phyloP scores from a whole-genome alignment of 1,284 basidiomycete genomes.

The Neolentinus lepideus region DNA sequence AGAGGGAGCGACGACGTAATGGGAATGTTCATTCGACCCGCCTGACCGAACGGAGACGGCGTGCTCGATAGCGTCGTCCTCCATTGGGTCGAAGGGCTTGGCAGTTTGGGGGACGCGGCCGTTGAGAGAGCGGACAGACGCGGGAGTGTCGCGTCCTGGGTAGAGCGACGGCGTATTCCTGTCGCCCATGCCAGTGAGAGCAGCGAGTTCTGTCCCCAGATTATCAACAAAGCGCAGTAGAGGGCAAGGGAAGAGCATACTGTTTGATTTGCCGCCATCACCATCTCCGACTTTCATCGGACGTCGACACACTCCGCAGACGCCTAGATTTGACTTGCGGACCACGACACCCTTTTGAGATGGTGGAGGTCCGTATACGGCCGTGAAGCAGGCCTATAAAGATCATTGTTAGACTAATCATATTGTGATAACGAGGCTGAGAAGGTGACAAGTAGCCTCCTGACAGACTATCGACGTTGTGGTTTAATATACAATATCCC shows the following conservation, averaged over 20 bases:
- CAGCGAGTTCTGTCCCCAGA: slow-evolving; percentile 66
- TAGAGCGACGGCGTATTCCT: slow-evolving; percentile 45
- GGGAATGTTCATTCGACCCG: slow-evolving; percentile 34
- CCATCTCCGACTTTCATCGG: slow-evolving; percentile 92
- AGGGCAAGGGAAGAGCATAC: slow-evolving; percentile 42
- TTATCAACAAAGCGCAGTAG: neutral
- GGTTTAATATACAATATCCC: too few species aligned
- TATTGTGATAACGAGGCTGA: neutral
- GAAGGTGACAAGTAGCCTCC: neutral
- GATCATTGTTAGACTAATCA: neutral
- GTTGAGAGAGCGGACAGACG: slow-evolving; percentile 22
- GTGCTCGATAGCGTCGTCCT: slow-evolving; percentile 76
- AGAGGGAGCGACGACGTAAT: slow-evolving; percentile 79
- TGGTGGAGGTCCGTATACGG: slow-evolving; percentile 88
- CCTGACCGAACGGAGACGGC: slow-evolving; percentile 42
- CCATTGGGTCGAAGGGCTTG: slow-evolving; percentile 52
- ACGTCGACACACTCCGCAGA: slow-evolving; percentile 93
- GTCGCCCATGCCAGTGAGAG: slow-evolving; percentile 82
- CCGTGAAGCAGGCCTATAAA: slow-evolving; percentile 84
- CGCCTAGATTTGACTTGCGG: slow-evolving; percentile 77
- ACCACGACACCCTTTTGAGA: slow-evolving; percentile 44
- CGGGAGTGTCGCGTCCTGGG: slow-evolving; percentile 61
- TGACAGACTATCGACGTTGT: neutral
- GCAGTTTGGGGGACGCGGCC: slow-evolving; percentile 19
- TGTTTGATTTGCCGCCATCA: slow-evolving; percentile 77